Conservation (phyloP, 345 rosid genomes). For the Salix caprea region DNA sequence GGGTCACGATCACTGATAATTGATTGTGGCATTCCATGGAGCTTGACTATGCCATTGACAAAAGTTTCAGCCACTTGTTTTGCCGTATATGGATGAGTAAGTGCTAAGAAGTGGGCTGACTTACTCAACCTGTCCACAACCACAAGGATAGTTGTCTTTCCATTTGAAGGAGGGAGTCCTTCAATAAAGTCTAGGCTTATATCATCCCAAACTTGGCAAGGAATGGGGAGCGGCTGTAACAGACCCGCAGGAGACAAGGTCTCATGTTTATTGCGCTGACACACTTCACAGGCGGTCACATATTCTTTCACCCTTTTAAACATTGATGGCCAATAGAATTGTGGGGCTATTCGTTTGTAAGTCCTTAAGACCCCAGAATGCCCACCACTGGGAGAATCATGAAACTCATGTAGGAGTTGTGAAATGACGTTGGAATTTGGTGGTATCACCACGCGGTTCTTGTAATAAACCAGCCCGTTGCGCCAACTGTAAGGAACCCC, state of each 20-base stretch:
- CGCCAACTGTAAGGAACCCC: no score
- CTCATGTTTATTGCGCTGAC: neutral
- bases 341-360: accelerated
- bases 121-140: neutral
- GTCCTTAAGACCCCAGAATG: no score
- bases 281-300: neutral
- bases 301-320: neutral
- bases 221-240: neutral
- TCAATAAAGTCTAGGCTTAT: neutral
- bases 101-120: neutral
- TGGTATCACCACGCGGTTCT: no score
- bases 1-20: neutral
- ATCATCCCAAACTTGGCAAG: neutral
- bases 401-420: no score
- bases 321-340: no score
- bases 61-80: neutral
- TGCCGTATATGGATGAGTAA: neutral
- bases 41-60: neutral
- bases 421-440: no score
- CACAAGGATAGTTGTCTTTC: neutral
- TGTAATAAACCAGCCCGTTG: no score
- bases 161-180: neutral
- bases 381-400: neutral
- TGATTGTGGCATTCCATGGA: neutral
- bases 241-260: neutral